Base-by-base conservation (phyloP, 2,329 filamentous ascomycete genomes). In the Ceratocystis albifundus region DNA sequence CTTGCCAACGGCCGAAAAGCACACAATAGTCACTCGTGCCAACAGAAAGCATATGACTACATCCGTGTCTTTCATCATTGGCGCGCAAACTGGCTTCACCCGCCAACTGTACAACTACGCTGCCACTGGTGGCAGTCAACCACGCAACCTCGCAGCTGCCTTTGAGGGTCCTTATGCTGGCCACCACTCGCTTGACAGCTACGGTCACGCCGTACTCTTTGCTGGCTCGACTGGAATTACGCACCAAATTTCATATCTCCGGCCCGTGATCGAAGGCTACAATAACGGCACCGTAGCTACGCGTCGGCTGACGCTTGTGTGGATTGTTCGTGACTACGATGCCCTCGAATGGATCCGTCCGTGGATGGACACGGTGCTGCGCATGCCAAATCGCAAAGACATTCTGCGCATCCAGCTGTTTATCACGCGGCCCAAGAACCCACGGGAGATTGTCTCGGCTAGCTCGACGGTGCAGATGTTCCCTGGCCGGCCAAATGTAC, bases 201-300 rank as follows among this genome's bases (percentile, higher is more conserved):
- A 96, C 75, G 93, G 94, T 48, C 94, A 95, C 55, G 86, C 87
- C 57, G 84, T 99, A 69, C 86, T 99, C 66, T 91, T 96, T 73
- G 92, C 93, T 12, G 92, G 91, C 66, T 90, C 93, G 67, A 91
- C 94, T 4, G 94, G 94, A 69, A 97, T 99, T 76, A 96, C 93
- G 0, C 93, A 97, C 75, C 91, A 96, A 74, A 84, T 97, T 36
- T 89, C 91, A 44, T 96, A 95, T 74, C 82, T 96, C 7, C 87
- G 86, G 66, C 87, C 94, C 64, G 79, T 93, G 3, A 82, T 93
- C 67, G 77, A 85, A 65, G 88, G 88, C 3, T 88, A 83, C 74
- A 84, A 84, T 65, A 79, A 84, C 0, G 84, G 85, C 68, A 91
- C 86, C 0, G 85, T 91, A 46, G 91, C 93, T 3, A 90, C 90